Conservation (phyloP, 2,329 filamentous ascomycete genomes). For the Clonostachys byssicola region DNA sequence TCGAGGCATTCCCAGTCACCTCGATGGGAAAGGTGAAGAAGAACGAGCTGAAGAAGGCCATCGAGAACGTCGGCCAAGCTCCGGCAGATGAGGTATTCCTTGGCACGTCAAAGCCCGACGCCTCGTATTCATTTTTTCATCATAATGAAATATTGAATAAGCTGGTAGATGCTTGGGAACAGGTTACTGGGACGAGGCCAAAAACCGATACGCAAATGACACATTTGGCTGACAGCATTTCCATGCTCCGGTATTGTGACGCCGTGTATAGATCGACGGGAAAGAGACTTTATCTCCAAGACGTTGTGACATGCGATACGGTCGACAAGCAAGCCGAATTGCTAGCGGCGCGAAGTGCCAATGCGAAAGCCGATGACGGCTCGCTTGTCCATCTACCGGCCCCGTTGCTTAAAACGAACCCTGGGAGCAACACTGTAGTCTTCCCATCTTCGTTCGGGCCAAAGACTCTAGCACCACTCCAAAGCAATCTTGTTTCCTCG, state of each 20-base stretch:
- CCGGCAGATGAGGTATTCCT: too few relatives aligned
- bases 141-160: neutral
- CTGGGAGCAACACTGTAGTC: too few relatives aligned
- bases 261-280: constrained; percentile 15
- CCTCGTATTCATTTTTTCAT: too few relatives aligned
- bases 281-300: constrained; percentile 25
- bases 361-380: too few relatives aligned
- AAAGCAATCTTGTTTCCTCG: too few relatives aligned
- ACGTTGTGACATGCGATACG: constrained; percentile 20
- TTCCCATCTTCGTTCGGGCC: too few relatives aligned
- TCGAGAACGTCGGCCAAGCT: constrained; percentile 9
- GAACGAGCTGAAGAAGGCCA: constrained; percentile 19
- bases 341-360: constrained; percentile 5
- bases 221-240: constrained; percentile 28
- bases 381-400: too few relatives aligned
- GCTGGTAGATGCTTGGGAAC: constrained; percentile 19
- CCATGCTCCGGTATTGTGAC: constrained; percentile 29
- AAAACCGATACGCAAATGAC: constrained; percentile 14
- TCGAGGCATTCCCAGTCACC: constrained; percentile 31
- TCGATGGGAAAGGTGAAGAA: constrained; percentile 39
- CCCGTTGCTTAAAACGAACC: too few relatives aligned
- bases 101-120: neutral
- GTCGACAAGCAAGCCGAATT: constrained; percentile 21
- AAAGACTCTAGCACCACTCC: too few relatives aligned
- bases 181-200: constrained; percentile 18